Base-by-base conservation (phyloP, 345 rosid species). In the Alliaria petiolata region DNA sequence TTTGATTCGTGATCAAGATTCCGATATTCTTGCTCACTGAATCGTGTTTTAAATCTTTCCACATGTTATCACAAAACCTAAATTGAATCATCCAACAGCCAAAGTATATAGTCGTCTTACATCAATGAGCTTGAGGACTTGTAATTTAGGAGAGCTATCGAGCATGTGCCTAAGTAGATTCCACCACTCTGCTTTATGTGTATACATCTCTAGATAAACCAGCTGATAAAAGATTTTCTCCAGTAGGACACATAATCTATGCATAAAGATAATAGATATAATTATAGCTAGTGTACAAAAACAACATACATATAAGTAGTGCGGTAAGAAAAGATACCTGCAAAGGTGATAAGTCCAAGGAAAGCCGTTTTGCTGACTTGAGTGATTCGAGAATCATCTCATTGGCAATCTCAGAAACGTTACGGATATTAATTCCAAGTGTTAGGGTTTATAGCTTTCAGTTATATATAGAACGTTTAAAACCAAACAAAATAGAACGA, bases 131-230 rank as follows among this genome's bases (percentile, higher is more conserved):
- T 67, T 54, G 33, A 67, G 71, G 33, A 14, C 50, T 42, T 42
- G 13, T 33, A 67, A 47, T 30, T 53, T 53, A 53, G 71, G 71
- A 67, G 52, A 53, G 12, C 14, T 53, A 4, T 39, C 40, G 13
- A 67, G 51, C 71, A 67, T 67, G 47, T 17, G 2, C 14, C 4
- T 40, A 16, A 53, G 71, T 28, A 67, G 71, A 40, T 42, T 67
- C 62, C 62, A 67, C 71, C 71, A 67, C 11, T 44, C 40, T 1
- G 8, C 14, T 40, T 16, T 19, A 39, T 10, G 36, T 11, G 62
- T 55, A 66, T 4, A 3, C 26, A 67, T 56, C 61, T 66, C 62
- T 9, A 67, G 36, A 13, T 40, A 36, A 30, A 67, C 61, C 51
- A 66, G 51, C 26, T 66, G 51, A 25, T 14, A 4, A 35, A 60